Base-by-base conservation (phyloP, 2,329 filamentous ascomycete species). In the Claviceps pusilla region DNA sequence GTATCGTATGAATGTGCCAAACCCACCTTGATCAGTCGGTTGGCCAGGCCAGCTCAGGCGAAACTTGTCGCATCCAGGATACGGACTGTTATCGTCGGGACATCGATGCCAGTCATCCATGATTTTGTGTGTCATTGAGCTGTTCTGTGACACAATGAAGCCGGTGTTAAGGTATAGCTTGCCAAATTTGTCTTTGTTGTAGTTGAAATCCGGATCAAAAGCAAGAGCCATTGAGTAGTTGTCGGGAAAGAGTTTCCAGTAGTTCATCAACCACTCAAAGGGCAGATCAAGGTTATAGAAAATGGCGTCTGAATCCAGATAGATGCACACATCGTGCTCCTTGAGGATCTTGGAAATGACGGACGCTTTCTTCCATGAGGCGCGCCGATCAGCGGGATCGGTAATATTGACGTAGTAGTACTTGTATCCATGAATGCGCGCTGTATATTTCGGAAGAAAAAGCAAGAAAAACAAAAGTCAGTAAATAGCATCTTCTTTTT, bases 91-190 rank as follows among this genome's bases (percentile, higher is more conserved):
- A 10, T 73, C 70, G 47, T 70, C 63, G 31, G 71, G 66, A 58
- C 71, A 74, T 50, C 63, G 63, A 39, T 68, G 66, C 76, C 76
- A 78, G 48, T 72, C 73, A 56, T 73, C 69, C 43, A 78, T 66
- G 41, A 78, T 74, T 37, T 73, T 66, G 57, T 71, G 70, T 0
- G 73, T 75, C 57, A 69, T 70, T 16, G 68, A 62, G 59, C 74
- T 74, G 62, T 76, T 76, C 64, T 78, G 75, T 3, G 75, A 70
- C 43, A 78, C 65, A 62, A 78, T 76, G 66, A 78, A 77, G 19
- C 75, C 75, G 1, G 75, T 76, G 66, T 78, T 78, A 60, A 72
- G 68, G 68, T 70, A 74, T 59, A 66, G 59, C 54, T 67, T 69
- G 56, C 65, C 67, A 29, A 65, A 68, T 58, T 65, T 62, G 60